These are phyloP conservation scores for Fagus crenata DNA, from an alignment of 306 rosid genomes.

Conservation along the genomic window DNA sequence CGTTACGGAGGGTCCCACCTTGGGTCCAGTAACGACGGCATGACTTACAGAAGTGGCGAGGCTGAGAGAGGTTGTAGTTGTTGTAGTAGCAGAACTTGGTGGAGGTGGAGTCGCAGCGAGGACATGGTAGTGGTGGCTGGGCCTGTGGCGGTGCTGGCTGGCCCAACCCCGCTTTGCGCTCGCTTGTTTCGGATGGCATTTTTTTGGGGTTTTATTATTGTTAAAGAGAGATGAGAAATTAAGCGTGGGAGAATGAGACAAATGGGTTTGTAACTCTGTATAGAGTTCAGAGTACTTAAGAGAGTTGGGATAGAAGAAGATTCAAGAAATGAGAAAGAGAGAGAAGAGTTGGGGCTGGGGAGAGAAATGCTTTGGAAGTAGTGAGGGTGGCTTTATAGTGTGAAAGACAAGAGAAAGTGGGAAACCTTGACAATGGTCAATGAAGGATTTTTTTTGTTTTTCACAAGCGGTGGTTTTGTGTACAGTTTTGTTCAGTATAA, in stretches of 20 bases:
- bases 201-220: neutral
- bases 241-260: neutral
- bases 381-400: neutral
- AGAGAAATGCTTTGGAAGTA: neutral
- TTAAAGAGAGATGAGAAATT: neutral
- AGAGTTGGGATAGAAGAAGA: neutral
- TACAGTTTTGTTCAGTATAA: too few species aligned
- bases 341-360: neutral
- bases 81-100: slow-evolving; percentile 68
- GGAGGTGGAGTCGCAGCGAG: slow-evolving; percentile 49
- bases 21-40: slow-evolving; percentile 68
- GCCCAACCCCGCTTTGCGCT: slow-evolving; percentile 14
- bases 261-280: neutral
- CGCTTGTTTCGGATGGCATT: slow-evolving; percentile 39
- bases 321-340: neutral
- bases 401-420: neutral
- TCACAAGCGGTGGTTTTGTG: too few species aligned
- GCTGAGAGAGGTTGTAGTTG: slow-evolving; percentile 60
- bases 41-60: slow-evolving; percentile 57
- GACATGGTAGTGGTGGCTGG: slow-evolving; percentile 47
- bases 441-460: too few species aligned
- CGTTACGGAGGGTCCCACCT: slow-evolving; percentile 55
- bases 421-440: too few species aligned
- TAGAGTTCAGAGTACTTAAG: too few species aligned
- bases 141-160: slow-evolving; percentile 33